Evolutionary conservation across 371 early-diverging fungal species (phyloP), one percentile per base, ranked within the genome.

Genomic region (Saksenaea vasiformis): DNA sequence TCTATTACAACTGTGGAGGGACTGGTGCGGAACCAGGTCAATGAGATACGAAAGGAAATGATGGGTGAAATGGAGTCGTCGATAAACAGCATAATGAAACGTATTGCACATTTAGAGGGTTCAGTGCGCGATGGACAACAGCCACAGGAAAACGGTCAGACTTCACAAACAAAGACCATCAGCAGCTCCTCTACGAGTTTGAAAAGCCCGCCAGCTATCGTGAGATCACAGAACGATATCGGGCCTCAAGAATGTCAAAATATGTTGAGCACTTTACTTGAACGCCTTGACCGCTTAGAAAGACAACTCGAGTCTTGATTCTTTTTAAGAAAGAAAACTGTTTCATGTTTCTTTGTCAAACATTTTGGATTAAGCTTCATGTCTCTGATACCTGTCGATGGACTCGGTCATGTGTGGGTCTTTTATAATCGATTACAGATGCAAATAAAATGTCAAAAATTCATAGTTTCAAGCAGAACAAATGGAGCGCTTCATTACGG

Each of bases 1-100:
- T 84, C 87, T 1, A 86, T 87, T 3, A 83, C 85, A 13, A 91
- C 91, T 75, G 87, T 93, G 58, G 93, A 93, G 65, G 85, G 85
- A 2, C 74, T 93, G 44, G 88, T 92, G 17, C 80, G 90, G 10
- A 80, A 78, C 11, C 91, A 91, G 62, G 85, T 91, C 66, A 80
- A 90, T 37, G 92, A 93, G 65, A 82, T 90, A 71, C 90, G 91
- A 68, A 80, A 78, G 65, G 88, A 86, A 31, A 67, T 80, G 13
- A 67, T 84, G 64, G 71, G 64, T 8, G 56, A 61, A 43, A 68
- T 76, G 67, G 83, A 80, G 39, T 68, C 47, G 13, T 28, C 38
- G 8, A n/a, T 61, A 14, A 17, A 38, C 34, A 22, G 28, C 17
- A 53, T 61, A 17, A 17, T 53, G 36, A 61, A 54, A 24, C 61